Percentiles rank a stretch among this genome's conserved stretches.
Evolutionary conservation across 176 grass and related monocot species (phyloP).

Genomic region (Zea mays): Zm-B73-REFERENCE-NAM-5.0 NC_050099.1:132140001-132140500

Average conservation of each 20-base stretch:
- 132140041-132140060: too few species aligned
- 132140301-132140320: too few species aligned
- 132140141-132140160: too few species aligned
- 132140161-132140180: conserved; percentile 36
- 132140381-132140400: neutral
- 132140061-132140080: neutral
- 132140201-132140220: conserved; percentile 18
- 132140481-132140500: neutral
- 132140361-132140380: neutral
- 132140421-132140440: neutral
- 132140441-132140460: neutral
- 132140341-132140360: neutral
- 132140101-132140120: neutral
- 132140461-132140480: neutral
- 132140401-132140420: neutral
- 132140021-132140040: neutral
- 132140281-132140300: neutral
- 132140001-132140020: neutral
- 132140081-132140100: too few species aligned
- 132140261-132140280: conserved; percentile 11
- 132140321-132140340: too few species aligned
- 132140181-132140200: neutral
- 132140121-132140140: neutral
- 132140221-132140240: neutral
- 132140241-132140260: neutral